phyloP scores from a whole-genome alignment of 176 grass and related monocot species.

The Leersia perrieri region DNA sequence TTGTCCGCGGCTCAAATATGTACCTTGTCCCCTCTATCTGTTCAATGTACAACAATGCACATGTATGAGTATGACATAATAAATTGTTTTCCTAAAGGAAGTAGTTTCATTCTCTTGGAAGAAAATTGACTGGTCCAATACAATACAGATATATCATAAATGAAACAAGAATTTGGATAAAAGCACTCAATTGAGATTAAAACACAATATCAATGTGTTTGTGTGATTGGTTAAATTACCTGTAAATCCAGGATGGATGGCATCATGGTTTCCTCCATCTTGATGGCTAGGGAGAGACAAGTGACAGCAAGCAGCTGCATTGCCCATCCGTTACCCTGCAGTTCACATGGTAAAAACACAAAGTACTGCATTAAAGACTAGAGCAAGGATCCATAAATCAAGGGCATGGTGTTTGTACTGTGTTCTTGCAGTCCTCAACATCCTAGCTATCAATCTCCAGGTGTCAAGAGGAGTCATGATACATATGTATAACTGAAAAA shows the following conservation, averaged over 20 bases:
- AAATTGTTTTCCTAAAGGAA: neutral
- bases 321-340: slow-evolving; percentile 45
- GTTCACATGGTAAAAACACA: slow-evolving; percentile 5
- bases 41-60: slow-evolving; percentile 6
- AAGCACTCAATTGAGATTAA: neutral
- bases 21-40: slow-evolving; percentile 40
- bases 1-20: slow-evolving; percentile 43
- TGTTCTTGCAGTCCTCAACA: neutral
- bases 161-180: neutral
- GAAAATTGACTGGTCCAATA: neutral
- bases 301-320: slow-evolving; percentile 41
- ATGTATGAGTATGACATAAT: neutral
- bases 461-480: neutral
- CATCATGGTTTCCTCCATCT: slow-evolving; percentile 40
- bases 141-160: neutral
- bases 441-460: neutral
- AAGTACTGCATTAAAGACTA: slow-evolving; percentile 1
- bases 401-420: neutral
- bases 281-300: slow-evolving; percentile 48
- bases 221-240: slow-evolving; percentile 1
- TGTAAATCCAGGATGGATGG: slow-evolving; percentile 42
- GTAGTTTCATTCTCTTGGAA: neutral
- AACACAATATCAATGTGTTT: neutral
- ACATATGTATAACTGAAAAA: neutral
- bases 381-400: neutral